Conservation (phyloP, 139 green algal genomes). For the Volvox reticuliferus region DNA sequence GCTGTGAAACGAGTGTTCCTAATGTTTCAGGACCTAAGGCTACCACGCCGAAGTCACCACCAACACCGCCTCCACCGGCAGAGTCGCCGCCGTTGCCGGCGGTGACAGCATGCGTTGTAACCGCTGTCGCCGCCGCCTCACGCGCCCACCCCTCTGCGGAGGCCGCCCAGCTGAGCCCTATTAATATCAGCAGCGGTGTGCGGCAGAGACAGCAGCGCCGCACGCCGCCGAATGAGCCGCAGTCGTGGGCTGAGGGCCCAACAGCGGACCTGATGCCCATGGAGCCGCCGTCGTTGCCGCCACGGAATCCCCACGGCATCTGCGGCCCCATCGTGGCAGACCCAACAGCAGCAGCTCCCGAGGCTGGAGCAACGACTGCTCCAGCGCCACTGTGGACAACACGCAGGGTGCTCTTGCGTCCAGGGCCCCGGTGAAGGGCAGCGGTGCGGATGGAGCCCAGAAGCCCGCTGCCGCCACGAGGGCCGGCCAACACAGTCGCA, state of each 20-base stretch:
- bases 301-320: neutral
- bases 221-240: neutral
- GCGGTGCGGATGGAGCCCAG: conserved; percentile 1
- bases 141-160: neutral
- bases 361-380: too few relatives aligned
- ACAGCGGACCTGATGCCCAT: neutral
- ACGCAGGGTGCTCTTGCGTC: too few relatives aligned
- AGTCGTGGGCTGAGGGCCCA: neutral
- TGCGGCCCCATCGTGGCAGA: conserved; percentile 9
- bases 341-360: too few relatives aligned
- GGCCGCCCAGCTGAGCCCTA: neutral
- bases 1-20: neutral
- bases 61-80: too few relatives aligned
- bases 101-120: too few relatives aligned
- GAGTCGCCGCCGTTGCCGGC: neutral
- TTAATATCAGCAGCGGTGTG: neutral
- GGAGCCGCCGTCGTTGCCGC: neutral
- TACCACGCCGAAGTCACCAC: neutral
- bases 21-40: too few relatives aligned
- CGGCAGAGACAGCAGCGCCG: conserved; percentile 32
- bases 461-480: conserved; percentile 14
- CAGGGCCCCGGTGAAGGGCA: too few relatives aligned
- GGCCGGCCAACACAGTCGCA: conserved; percentile 10
- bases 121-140: neutral
- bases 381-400: neutral